Percentiles rank a stretch among this genome's conserved stretches.
phyloP scores from a whole-genome alignment of 2,329 filamentous ascomycete species.

The Thelonectria rubi region DNA sequence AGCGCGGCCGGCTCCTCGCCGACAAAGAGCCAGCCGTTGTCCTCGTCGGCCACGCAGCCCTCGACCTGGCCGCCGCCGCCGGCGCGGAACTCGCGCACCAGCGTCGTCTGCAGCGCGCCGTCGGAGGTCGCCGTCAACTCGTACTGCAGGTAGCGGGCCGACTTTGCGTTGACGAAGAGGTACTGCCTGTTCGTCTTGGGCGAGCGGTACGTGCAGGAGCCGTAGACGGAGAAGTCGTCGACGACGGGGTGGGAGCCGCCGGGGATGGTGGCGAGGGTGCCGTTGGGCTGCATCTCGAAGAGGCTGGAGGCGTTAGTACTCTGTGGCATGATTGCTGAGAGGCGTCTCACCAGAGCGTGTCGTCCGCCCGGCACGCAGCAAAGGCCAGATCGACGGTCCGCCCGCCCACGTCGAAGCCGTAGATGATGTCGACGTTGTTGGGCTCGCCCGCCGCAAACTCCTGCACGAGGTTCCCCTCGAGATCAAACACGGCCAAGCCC shows the following conservation, averaged over 20 bases:
- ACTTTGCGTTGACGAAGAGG: conserved; percentile 64
- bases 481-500: conserved; percentile 59
- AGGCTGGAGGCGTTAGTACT: conserved; percentile 47
- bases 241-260: conserved; percentile 58
- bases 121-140: conserved; percentile 54
- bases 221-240: conserved; percentile 58
- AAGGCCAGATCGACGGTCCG: conserved; percentile 58
- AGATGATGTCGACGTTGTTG: conserved; percentile 65
- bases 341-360: conserved; percentile 59
- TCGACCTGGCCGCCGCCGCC: conserved; percentile 63
- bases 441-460: conserved; percentile 56
- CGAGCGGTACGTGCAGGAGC: conserved; percentile 62
- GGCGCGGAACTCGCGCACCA: conserved; percentile 61
- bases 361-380: conserved; percentile 60
- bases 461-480: conserved; percentile 58
- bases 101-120: conserved; percentile 54
- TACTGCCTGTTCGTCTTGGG: conserved; percentile 58
- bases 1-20: conserved; percentile 62
- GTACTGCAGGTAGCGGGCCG: conserved; percentile 63
- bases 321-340: rapidly evolving
- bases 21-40: conserved; percentile 59
- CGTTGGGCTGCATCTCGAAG: conserved; percentile 58
- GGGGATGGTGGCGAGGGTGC: conserved; percentile 52
- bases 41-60: conserved; percentile 62
- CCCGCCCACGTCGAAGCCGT: conserved; percentile 55